A percentile compares a stretch with the other conserved stretches of the same genome.
Conservation (phyloP, 2,329 filamentous ascomycete species). For the Aspergillus intermedius region DNA sequence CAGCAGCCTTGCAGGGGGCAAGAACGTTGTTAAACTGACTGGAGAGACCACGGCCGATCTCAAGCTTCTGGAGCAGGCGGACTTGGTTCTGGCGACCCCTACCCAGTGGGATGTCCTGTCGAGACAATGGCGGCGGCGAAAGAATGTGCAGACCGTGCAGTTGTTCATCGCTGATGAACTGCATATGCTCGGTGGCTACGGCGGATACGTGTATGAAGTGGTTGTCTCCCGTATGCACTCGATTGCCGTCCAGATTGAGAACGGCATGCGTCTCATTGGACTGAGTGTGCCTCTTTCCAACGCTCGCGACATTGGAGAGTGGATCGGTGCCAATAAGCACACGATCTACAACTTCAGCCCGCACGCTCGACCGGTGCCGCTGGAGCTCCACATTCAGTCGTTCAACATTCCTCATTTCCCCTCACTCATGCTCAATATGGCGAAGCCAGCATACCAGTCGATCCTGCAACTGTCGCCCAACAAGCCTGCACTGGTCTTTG, state of each 20-base stretch:
- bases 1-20: conserved; percentile 66
- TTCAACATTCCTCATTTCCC: conserved; percentile 96
- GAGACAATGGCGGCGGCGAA: conserved; percentile 90
- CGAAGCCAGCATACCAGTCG: conserved; percentile 83
- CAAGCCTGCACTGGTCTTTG: conserved; percentile 85
- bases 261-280: conserved; percentile 78
- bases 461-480: conserved; percentile 82
- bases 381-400: conserved; percentile 91
- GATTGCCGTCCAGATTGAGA: conserved; percentile 81
- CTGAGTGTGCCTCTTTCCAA: conserved; percentile 89
- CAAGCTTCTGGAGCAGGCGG: conserved; percentile 77
- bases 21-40: conserved; percentile 85
- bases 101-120: conserved; percentile 94
- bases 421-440: conserved; percentile 97
- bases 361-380: conserved; percentile 75
- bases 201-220: conserved; percentile 88
- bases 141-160: conserved; percentile 85
- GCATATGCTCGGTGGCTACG: conserved; percentile 80
- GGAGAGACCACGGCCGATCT: conserved; percentile 89
- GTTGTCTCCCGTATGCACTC: conserved; percentile 98
- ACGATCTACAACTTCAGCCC: conserved; percentile 99
- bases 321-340: conserved; percentile 96
- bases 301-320: conserved; percentile 88
- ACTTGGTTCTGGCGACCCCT: conserved; percentile 87
- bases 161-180: conserved; percentile 93